Evolutionary conservation across 2,329 filamentous ascomycete genomes (phyloP), one percentile per base, ranked within the genome.

Genomic region (Verticillium dahliae): DNA sequence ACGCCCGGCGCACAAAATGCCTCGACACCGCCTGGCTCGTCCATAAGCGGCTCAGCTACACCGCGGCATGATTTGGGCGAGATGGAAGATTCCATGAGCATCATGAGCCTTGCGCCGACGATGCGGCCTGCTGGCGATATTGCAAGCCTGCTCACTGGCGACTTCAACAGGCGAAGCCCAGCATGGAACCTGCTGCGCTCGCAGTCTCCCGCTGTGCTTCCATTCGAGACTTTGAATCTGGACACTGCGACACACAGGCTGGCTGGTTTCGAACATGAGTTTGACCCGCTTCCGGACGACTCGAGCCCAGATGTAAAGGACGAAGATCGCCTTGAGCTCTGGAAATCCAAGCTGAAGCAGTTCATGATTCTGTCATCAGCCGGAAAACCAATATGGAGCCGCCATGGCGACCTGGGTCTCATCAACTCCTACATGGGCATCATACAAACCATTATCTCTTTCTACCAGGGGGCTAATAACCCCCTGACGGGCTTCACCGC

Each of bases 361-460:
- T 99, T 97, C 74, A 86, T 99, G 76, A 96, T 99, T 69, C 80
- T 99, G 1, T 98, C 95, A 2, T 94, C 92, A 14, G 94, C 96
- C 10, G 95, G 95, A 22, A 99, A 99, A 73, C 96, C 95, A 11
- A 96, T 99, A 57, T 99, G 94, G 81, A 98, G 92, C 70, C 86
- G 96, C 57, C 94, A 99, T 72, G 95, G 96, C 50, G 92, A 97
- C 68, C 84, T 96, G 66, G 87, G 89, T 60, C 80, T 98, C 54
- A 92, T 98, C 71, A 97, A 96, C 69, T 90, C 90, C 58, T 97
- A 95, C 69, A 94, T 98, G 73, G 95, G 95, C 50, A 89, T 99
- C 18, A 89, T 97, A 1, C 95, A 98, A 73, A 99, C 95, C 54
- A 94, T 99, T 68, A 97, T 99, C 65, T 98, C 95, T 1, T 97